Base-by-base conservation (phyloP, 768 basidiomycete species). In the Tulasnella sp. region DNA sequence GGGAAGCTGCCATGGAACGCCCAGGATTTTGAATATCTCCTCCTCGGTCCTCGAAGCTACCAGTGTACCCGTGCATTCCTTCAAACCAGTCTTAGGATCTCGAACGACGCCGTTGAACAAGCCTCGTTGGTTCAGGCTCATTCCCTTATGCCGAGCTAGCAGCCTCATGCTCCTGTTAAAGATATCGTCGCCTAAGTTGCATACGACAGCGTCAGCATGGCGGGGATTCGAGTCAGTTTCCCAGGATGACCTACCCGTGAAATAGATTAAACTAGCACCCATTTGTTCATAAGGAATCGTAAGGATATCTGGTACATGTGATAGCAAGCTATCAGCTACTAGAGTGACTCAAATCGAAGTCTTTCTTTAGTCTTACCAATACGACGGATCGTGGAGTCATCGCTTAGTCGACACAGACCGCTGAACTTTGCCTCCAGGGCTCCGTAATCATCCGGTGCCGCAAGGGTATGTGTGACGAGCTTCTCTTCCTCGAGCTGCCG, bases 201-300 rank as follows among this genome's bases (percentile, higher is more conserved):
- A n/a, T n/a, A n/a, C n/a, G n/a, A 30, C 21, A 38, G 21, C 17
- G 9, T 48, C 3, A 47, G 56, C 30, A n/a, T 17, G 10, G 26
- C 10, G 58, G 43, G 51, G 21, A 32, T 23, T 44, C 13, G n/a
- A n/a, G n/a, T 61, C 17, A 58, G n/a, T 17, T 15, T 15, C 29
- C 29, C 13, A 29, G 15, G 45, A n/a, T 30, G 43, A 71, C 78
- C 66, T 63, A 85, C 89, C 49, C 0, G 93, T 95, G 68, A 91
- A 96, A 70, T 96, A 96, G n/a, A 96, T 72, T 53, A 93, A 70
- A 0, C 92, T 91, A 1, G 86, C 92, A 0, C 93, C 94, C 66
- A 84, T 79, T 26, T 77, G 80, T 53, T 73, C 71, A 79, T 84
- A 93, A 1, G 93, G 90, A 1, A 94, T 80, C 17, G 82, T 82